These are phyloP conservation scores for Dendrobium catenatum DNA, from an alignment of 106 monocot genomes.

Conservation along the genomic window DNA sequence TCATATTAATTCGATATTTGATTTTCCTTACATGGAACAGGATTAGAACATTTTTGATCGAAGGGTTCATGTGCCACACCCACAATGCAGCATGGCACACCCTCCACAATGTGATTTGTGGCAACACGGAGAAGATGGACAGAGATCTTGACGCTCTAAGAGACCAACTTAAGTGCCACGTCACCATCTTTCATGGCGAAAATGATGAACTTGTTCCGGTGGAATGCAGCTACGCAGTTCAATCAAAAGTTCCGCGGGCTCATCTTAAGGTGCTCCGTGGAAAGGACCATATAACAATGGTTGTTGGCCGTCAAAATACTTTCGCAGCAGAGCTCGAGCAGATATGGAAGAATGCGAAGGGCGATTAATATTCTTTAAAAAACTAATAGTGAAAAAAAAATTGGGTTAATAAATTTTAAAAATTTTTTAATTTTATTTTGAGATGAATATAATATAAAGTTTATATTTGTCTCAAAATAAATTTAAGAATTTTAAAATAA, in stretches of 20 bases:
- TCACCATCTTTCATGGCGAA: slow-evolving; percentile 4
- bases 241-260: not conserved
- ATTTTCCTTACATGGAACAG: slow-evolving; percentile 14
- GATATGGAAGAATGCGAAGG: slow-evolving; percentile 1
- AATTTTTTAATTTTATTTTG: too few species aligned
- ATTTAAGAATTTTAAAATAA: too few species aligned
- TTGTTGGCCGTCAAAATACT: not conserved
- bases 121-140: not conserved
- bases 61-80: slow-evolving; percentile 9
- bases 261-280: not conserved
- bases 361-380: not conserved
- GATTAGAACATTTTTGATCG: not conserved
- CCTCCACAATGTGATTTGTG: slow-evolving; percentile 8
- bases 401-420: too few species aligned
- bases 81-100: slow-evolving; percentile 13
- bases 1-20: not conserved
- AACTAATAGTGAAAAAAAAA: too few species aligned
- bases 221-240: slow-evolving; percentile 6
- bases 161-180: not conserved
- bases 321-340: slow-evolving; percentile 2
- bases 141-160: not conserved
- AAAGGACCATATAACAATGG: slow-evolving; percentile 8
- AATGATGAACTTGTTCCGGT: not conserved
- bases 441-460: too few species aligned
- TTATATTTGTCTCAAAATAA: too few species aligned